Evolutionary conservation across 2,329 filamentous ascomycete species (phyloP), one percentile per base, ranked within the genome.

Genomic region (Diplodia seriata): DNA sequence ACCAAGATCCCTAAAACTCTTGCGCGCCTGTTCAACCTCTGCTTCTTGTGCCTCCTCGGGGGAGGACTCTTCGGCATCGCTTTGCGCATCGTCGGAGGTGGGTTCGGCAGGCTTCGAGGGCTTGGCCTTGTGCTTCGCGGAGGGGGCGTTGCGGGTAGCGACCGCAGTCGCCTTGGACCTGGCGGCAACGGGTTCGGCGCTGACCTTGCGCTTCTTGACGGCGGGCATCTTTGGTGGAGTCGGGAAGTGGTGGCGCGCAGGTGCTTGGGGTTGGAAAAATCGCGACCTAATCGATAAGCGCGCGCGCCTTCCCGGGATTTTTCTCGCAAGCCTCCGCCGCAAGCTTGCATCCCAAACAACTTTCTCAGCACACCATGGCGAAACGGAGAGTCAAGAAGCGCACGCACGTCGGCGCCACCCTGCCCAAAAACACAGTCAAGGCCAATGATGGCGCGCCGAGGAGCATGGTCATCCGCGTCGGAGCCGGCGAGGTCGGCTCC

Each of bases 381-480:
- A 69, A 67, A 47, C 65, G 61, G 51, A 63, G 69, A 66, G 68
- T 69, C 51, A 97, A 97, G 84, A 97, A 94, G 86, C 89, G 92
- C 78, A 97, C 94, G 69, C 93, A 97, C 80, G 80, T 90, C 66
- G 89, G 90, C 69, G 85, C 84, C 70, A 87, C 87, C 73, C 86
- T 86, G 73, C 85, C 73, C 74, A 83, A 74, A 73, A 81, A 71
- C 71, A 82, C 85, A 53, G 85, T 87, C 68, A 88, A 89, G 79
- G 86, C 89, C 29, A 85, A 83, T 69, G 84, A 86, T 65, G 88
- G 89, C 71, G 86, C 89, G 63, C 95, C 95, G 40, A 97, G 97
- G 85, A 96, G 91, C 78, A 97, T 99, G 94, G 94, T 99, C 68
- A 97, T 99, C 80, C 92, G 95, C 73, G 94, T 97, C 75, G 95